Evolutionary conservation across 768 basidiomycete species (phyloP).

Genomic region (Lentinula boryana): DNA sequence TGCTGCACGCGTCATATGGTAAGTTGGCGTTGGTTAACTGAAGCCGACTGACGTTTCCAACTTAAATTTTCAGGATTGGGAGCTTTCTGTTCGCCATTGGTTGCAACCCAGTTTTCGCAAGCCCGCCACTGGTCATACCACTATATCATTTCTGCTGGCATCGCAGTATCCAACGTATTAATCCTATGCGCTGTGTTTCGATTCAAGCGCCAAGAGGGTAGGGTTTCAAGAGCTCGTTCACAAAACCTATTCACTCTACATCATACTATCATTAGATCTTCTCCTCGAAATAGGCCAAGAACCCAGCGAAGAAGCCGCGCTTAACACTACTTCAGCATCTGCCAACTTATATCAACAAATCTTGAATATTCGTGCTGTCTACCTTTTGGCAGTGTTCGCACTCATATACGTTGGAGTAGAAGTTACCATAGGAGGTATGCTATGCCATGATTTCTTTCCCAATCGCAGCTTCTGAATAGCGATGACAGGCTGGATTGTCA

Average conservation of each 20-base stretch:
- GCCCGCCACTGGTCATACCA: conserved; percentile 53
- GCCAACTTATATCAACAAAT: conserved; percentile 28
- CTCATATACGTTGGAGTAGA: conserved; percentile 40
- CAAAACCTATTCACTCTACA: not conserved
- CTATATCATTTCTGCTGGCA: conserved; percentile 38
- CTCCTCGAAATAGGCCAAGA: conserved; percentile 20
- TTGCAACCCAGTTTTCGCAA: conserved; percentile 59
- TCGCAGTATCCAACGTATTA: conserved; percentile 38
- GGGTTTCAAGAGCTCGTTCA: conserved; percentile 13
- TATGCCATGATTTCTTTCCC: not conserved
- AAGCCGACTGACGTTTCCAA: not conserved
- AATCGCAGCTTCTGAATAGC: not conserved
- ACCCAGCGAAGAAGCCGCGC: conserved; percentile 20
- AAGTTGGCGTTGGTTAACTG: not conserved
- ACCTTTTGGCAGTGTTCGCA: conserved; percentile 30
- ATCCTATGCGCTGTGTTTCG: conserved; percentile 41
- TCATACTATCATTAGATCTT: conserved; percentile 15
- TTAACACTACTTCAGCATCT: conserved; percentile 16
- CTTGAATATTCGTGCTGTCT: conserved; percentile 25
- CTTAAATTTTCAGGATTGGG: conserved; percentile 24
- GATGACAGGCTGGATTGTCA: conserved; percentile 36
- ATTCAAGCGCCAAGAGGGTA: conserved; percentile 44
- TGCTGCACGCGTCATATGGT: conserved; percentile 43
- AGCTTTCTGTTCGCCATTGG: conserved; percentile 50
- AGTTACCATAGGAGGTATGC: conserved; percentile 33